Evolutionary conservation across 1,284 basidiomycete species (phyloP), one percentile per base, ranked within the genome.

Genomic region (Ceraceosorus guamensis): DNA sequence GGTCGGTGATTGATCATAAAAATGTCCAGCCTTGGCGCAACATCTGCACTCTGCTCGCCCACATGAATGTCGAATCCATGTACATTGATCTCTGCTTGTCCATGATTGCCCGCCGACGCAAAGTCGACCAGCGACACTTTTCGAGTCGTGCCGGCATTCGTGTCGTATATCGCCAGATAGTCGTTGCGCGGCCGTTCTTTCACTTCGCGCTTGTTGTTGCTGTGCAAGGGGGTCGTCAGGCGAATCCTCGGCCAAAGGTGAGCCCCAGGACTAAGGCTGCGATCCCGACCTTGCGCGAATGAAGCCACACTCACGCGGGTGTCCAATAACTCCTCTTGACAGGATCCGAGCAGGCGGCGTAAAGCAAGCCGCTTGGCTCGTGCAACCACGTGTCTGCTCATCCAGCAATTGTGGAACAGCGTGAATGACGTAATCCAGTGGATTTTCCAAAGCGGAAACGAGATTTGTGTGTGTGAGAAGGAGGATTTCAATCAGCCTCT

Each of bases 1-100:
- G 66, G 66, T 16, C 65, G 56, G 47, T 71, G 70, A 46, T 70
- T 68, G 63, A 63, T 61, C 32, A 70, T 30, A 41, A 70, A 71
- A 54, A 71, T 50, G n/a, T 61, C 32, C 7, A 71, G 34, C n/a
- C 60, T 67, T 1, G 62, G 55, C 34, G 24, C 24, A 24, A 67
- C 62, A 44, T 61, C 46, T 10, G 61, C 57, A 2, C 54, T 48
- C n/a, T 58, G 57, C 18, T 57, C 50, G 2, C 62, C 48, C 31
- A 65, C 79, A 43, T 50, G 60, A 18, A 87, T 81, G 56, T 86
- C 86, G 81, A 89, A 83, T 11, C 86, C 87, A 63, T 87, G 86
- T 13, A 84, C 66, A 35, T 82, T 83, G 46, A 87, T 58, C 34
- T 66, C 59, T 14, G 50, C 77, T 1, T 57, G 53, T 34, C 81